Evolutionary conservation across 2,329 filamentous ascomycete species (phyloP).

Genomic region (Aspergillus floridensis): DNA sequence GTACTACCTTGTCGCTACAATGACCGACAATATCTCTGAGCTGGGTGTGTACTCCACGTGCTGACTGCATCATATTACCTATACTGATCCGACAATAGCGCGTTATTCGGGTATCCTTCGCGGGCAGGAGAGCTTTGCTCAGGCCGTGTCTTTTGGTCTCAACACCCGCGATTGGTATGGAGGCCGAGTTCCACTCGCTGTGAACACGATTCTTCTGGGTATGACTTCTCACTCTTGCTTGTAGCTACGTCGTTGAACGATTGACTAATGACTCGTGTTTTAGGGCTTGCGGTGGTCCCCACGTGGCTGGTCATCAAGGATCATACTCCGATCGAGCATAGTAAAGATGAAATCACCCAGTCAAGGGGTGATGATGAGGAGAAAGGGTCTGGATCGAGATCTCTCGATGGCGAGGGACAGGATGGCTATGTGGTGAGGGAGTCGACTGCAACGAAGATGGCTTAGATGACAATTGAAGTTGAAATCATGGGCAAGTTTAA

Average conservation of each 20-base stretch:
- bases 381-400: not conserved
- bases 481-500: not conserved
- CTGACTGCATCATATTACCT: not conserved
- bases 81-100: not conserved
- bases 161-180: conserved; percentile 46
- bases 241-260: not conserved
- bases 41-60: conserved; percentile 17
- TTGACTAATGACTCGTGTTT: not conserved
- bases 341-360: not conserved
- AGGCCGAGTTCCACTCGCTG: conserved; percentile 41
- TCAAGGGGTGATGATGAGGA: not conserved
- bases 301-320: not conserved
- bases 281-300: not conserved
- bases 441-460: not conserved
- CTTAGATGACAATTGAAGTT: not conserved
- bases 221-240: not conserved
- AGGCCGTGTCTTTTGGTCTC: conserved; percentile 45
- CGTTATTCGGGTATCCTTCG: conserved; percentile 44
- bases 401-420: not conserved
- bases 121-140: conserved; percentile 47
- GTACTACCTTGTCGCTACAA: conserved; percentile 56
- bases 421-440: not conserved
- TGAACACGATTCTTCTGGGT: conserved; percentile 40
- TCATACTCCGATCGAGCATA: not conserved
- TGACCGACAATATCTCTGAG: conserved; percentile 57